These are phyloP conservation scores for Rhizopus arrhizus DNA, from an alignment of 371 early-diverging fungal genomes.

Conservation along the genomic window DNA sequence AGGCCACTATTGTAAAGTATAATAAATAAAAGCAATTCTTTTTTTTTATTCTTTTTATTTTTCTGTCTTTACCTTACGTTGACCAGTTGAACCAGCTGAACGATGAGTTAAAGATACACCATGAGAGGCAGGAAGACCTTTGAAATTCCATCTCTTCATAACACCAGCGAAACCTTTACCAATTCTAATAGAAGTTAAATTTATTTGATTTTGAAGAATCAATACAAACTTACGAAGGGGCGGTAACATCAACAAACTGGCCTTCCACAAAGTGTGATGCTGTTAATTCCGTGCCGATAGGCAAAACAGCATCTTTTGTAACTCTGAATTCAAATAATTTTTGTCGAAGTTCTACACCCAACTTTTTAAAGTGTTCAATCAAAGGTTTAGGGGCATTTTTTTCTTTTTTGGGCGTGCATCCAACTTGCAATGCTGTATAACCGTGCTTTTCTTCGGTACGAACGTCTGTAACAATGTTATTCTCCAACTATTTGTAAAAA, in stretches of 20 bases:
- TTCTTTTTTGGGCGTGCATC: conserved; percentile 67
- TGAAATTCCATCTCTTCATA: conserved; percentile 96
- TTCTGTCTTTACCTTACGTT: conserved; percentile 64
- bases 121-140: conserved; percentile 91
- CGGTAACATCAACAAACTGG: conserved; percentile 91
- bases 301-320: conserved; percentile 82
- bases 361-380: conserved; percentile 74
- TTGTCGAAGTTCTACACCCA: conserved; percentile 76
- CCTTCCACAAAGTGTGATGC: conserved; percentile 93
- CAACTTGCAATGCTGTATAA: conserved; percentile 78
- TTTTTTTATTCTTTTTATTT: conserved; percentile 1
- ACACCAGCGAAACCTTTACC: conserved; percentile 98
- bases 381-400: conserved; percentile 70
- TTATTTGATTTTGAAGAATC: background rate
- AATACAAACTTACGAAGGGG: conserved; percentile 65
- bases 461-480: conserved; percentile 73
- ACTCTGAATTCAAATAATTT: conserved; percentile 84
- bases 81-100: conserved; percentile 94
- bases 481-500: conserved; percentile 59
- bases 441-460: conserved; percentile 65
- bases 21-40: background rate
- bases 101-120: conserved; percentile 93
- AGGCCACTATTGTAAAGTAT: conserved; percentile 60
- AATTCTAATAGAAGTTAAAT: conserved; percentile 48
- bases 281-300: conserved; percentile 74